Evolutionary conservation across 176 grass and related monocot species (phyloP).

Genomic region (Hsuehochloa calcarea): DNA sequence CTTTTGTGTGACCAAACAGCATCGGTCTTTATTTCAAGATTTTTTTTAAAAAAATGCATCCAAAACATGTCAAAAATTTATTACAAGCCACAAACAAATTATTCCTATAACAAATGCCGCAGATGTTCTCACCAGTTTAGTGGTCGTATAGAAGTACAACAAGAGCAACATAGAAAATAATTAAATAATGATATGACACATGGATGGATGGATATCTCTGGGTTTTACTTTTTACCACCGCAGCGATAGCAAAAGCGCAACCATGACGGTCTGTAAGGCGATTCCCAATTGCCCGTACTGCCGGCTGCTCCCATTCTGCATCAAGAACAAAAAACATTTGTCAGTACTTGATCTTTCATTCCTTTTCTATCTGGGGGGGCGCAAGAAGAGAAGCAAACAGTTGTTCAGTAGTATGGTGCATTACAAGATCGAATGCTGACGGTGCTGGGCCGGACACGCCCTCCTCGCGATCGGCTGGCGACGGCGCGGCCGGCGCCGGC

Average conservation of each 20-base stretch:
- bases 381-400: too few species aligned
- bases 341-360: background rate
- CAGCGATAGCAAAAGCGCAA: conserved; percentile 33
- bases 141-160: background rate
- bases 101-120: conserved; percentile 28
- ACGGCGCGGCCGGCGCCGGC: conserved; percentile 58
- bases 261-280: conserved; percentile 33
- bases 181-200: conserved; percentile 12
- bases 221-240: conserved; percentile 25
- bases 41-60: background rate
- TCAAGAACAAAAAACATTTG: background rate
- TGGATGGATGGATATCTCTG: conserved; percentile 12
- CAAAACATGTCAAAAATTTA: conserved; percentile 20
- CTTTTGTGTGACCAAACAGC: conserved; percentile 1
- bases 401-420: background rate
- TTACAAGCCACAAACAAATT: conserved; percentile 36
- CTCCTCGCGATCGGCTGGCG: conserved; percentile 42
- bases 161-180: background rate
- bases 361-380: background rate
- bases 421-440: conserved; percentile 68
- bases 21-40: conserved; percentile 16
- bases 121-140: conserved; percentile 23
- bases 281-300: conserved; percentile 7
- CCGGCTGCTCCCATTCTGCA: conserved; percentile 29
- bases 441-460: conserved; percentile 60